A percentile compares a stretch with the other conserved stretches of the same genome.
phyloP scores from a whole-genome alignment of 192 early-diverging fungal genomes.

The Backusella mclennaniae region DNA sequence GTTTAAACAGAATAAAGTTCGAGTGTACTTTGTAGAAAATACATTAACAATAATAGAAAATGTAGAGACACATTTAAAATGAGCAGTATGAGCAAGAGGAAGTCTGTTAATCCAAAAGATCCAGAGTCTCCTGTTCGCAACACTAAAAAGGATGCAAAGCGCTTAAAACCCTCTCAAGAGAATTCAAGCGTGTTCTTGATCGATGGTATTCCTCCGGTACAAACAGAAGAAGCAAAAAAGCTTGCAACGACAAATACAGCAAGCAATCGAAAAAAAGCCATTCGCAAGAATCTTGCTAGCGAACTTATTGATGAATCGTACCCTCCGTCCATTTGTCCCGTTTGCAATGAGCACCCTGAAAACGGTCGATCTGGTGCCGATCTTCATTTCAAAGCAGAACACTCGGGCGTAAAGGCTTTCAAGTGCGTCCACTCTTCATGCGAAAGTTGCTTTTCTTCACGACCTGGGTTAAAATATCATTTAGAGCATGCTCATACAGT shows the following conservation, averaged over 20 bases:
- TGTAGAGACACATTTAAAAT: background rate
- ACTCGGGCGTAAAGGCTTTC: slow-evolving; percentile 15
- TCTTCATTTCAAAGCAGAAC: slow-evolving; percentile 9
- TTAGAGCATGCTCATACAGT: slow-evolving; percentile 23
- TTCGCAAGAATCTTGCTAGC: background rate
- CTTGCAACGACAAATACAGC: background rate
- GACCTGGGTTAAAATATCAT: slow-evolving; percentile 18
- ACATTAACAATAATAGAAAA: slow-evolving; percentile 1
- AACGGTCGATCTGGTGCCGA: slow-evolving; percentile 11
- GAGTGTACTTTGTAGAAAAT: background rate
- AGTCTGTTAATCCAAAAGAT: background rate
- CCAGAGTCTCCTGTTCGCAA: background rate
- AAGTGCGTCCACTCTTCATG: slow-evolving; percentile 13
- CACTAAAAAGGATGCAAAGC: background rate
- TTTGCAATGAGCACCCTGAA: background rate
- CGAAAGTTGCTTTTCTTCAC: slow-evolving; percentile 2
- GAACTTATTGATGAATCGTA: slow-evolving; percentile 21
- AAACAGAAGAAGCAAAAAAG: background rate
- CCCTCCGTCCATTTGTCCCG: slow-evolving; percentile 19
- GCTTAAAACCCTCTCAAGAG: background rate
- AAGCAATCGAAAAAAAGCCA: background rate
- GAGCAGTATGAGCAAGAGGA: background rate
- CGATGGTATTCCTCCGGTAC: slow-evolving; percentile 1
- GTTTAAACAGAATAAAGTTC: background rate
- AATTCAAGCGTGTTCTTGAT: background rate